Percentiles rank a stretch among this genome's conserved stretches.
Conservation (phyloP, 257 asterid species). For the Echites panduratus region DNA sequence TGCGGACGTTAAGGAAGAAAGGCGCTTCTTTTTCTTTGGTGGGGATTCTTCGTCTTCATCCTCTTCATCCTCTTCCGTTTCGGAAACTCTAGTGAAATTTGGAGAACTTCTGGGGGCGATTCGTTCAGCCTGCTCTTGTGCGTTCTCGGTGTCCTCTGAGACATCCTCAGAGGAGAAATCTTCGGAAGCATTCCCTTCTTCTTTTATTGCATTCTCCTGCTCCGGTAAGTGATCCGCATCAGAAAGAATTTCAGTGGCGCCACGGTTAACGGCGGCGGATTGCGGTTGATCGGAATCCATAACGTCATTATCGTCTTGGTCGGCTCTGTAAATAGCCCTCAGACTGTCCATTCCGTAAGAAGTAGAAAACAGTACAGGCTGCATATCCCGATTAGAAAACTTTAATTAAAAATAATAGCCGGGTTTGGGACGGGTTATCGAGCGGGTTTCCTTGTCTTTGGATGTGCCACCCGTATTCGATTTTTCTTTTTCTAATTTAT, state of each 20-base stretch:
- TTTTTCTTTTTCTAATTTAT: too few relatives aligned
- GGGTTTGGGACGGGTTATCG: too few relatives aligned
- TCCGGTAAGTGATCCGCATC: constrained; percentile 16
- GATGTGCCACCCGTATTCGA: too few relatives aligned
- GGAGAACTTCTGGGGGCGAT: constrained; percentile 12
- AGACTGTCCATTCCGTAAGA: constrained; percentile 42
- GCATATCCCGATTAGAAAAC: too few relatives aligned
- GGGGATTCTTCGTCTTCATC: constrained; percentile 54
- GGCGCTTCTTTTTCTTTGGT: constrained; percentile 57
- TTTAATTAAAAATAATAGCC: too few relatives aligned
- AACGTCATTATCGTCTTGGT: constrained; percentile 20
- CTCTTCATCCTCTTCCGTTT: constrained; percentile 36
- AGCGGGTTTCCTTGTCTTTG: too few relatives aligned
- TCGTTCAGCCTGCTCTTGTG: background rate
- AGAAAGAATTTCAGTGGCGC: constrained; percentile 11
- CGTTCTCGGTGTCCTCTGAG: constrained; percentile 23
- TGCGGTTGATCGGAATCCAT: constrained; percentile 12
- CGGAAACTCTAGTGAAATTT: constrained; percentile 32
- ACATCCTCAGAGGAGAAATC: constrained; percentile 40
- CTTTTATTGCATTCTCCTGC: constrained; percentile 21
- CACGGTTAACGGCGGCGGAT: background rate
- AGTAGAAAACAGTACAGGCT: background rate
- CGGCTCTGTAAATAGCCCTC: constrained; percentile 48
- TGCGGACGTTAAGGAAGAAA: constrained; percentile 25
- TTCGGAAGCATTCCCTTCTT: constrained; percentile 26